These are phyloP conservation scores for Penicillium argentinense DNA, from an alignment of 495 filamentous ascomycete species.

Conservation along the genomic window DNA sequence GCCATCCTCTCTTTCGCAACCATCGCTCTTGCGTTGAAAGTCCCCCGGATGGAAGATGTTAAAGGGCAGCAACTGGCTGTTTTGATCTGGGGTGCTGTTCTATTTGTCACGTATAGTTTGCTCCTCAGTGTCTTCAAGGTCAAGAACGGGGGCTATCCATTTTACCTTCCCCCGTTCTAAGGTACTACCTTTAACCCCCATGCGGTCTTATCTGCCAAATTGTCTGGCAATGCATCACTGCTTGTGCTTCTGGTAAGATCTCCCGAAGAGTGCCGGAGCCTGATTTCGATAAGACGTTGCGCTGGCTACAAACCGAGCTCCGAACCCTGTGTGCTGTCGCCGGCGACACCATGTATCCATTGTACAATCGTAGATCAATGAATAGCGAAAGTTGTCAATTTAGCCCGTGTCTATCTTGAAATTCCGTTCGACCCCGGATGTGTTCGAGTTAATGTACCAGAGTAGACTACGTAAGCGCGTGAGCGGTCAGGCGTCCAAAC, in stretches of 20 bases:
- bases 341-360: constrained; percentile 18
- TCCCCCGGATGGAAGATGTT: constrained; percentile 78
- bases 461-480: constrained; percentile 2
- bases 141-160: constrained; percentile 96
- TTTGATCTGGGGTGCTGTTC: constrained; percentile 73
- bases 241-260: neutral
- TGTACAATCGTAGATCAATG: constrained; percentile 16
- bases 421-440: no score
- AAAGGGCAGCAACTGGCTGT: constrained; percentile 79
- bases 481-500: neutral
- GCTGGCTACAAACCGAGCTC: no score
- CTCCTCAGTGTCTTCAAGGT: constrained; percentile 88
- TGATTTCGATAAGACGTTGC: neutral
- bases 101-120: constrained; percentile 88
- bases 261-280: neutral
- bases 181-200: neutral
- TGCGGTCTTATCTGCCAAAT: neutral
- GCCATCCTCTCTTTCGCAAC: constrained; percentile 89
- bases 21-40: constrained; percentile 86
- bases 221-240: neutral
- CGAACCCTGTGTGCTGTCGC: constrained; percentile 17
- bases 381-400: neutral
- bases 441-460: no score
- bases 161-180: constrained; percentile 88
- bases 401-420: no score